A percentile compares a stretch with the other conserved stretches of the same genome.
Evolutionary conservation across 768 basidiomycete genomes (phyloP).

Genomic region (Kondoa subrosea): DNA sequence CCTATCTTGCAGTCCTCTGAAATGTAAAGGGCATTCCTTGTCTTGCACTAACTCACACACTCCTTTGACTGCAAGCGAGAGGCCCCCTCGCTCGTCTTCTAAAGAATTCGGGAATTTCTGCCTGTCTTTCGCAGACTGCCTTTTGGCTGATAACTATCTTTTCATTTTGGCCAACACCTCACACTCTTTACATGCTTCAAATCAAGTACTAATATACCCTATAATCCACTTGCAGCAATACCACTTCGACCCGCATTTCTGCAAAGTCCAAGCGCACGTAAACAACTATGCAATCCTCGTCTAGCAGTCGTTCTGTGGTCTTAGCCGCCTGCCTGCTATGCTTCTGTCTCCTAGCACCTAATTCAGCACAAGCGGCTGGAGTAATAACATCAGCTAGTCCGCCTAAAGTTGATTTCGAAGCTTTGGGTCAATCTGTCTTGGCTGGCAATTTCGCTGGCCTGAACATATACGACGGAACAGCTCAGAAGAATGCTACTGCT

Average conservation of each 20-base stretch:
- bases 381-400: conserved; percentile 1
- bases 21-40: too few relatives aligned
- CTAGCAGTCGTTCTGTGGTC: neutral
- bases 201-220: neutral
- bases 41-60: too few relatives aligned
- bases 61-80: too few relatives aligned
- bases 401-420: conserved; percentile 44
- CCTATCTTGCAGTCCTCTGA: too few relatives aligned
- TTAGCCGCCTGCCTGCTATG: neutral
- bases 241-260: neutral
- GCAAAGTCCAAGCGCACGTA: neutral
- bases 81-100: too few relatives aligned
- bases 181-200: neutral
- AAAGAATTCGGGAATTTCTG: too few relatives aligned
- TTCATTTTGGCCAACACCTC: neutral
- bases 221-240: neutral
- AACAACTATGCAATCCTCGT: neutral
- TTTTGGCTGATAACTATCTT: too few relatives aligned
- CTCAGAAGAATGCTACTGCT: conserved; percentile 19
- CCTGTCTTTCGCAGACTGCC: too few relatives aligned
- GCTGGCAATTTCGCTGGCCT: conserved; percentile 78
- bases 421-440: conserved; percentile 81
- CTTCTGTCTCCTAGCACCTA: conserved; percentile 4
- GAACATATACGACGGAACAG: conserved; percentile 51
- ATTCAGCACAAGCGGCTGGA: conserved; percentile 8